A percentile compares a stretch with the other conserved stretches of the same genome.
These are phyloP conservation scores for Aegilops tauschii DNA, from an alignment of 176 grass and related monocot species.

Conservation along the genomic window DNA sequence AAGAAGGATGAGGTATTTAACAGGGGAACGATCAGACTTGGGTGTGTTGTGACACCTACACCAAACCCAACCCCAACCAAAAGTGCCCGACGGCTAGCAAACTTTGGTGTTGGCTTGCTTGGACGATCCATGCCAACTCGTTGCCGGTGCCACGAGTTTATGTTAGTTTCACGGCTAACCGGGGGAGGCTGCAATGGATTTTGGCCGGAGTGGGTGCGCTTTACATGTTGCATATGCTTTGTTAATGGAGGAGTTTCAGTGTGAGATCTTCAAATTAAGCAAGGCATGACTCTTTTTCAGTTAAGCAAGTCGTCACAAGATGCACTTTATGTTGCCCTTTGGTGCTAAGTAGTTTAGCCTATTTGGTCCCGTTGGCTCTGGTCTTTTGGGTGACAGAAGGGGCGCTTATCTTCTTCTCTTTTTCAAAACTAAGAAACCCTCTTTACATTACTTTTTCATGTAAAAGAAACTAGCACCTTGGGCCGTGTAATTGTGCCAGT, in stretches of 20 bases:
- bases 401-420: not conserved
- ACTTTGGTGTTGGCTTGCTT: not conserved
- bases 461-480: too few relatives aligned
- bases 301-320: too few relatives aligned
- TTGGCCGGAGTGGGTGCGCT: not conserved
- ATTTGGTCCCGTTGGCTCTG: not conserved
- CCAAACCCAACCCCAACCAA: not conserved
- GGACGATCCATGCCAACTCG: not conserved
- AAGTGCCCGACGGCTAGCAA: not conserved
- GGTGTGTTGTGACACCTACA: not conserved
- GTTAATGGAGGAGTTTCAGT: not conserved
- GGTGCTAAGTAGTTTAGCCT: too few relatives aligned
- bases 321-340: too few relatives aligned
- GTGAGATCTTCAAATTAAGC: too few relatives aligned
- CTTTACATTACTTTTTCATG: not conserved
- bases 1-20: constrained; percentile 18
- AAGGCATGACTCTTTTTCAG: too few relatives aligned
- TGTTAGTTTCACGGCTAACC: not conserved
- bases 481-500: too few relatives aligned
- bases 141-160: not conserved
- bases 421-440: not conserved
- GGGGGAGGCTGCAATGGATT: not conserved
- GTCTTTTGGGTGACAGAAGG: not conserved
- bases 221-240: not conserved
- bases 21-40: not conserved